Percentiles rank a stretch among this genome's conserved stretches.
phyloP scores from a whole-genome alignment of 768 basidiomycete species.

The Russula abietina region DNA sequence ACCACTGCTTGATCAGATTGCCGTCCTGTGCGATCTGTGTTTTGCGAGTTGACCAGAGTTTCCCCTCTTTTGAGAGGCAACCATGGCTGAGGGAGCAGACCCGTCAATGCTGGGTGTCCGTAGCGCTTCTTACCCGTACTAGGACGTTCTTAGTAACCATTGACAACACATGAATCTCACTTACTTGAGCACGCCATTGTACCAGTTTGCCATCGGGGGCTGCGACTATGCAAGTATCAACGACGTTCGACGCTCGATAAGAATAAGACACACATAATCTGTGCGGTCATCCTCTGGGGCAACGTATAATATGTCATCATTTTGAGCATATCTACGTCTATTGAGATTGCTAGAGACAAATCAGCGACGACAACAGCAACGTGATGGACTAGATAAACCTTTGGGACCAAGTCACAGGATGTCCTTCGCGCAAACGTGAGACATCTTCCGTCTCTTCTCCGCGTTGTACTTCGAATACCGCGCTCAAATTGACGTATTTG shows the following conservation, averaged over 20 bases:
- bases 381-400: slow-evolving; percentile 44
- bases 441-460: slow-evolving; percentile 84
- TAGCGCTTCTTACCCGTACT: slow-evolving; percentile 94
- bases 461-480: slow-evolving; percentile 82
- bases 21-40: slow-evolving; percentile 33
- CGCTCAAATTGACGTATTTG: slow-evolving; percentile 78
- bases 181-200: slow-evolving; percentile 86
- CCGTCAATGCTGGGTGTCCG: slow-evolving; percentile 92
- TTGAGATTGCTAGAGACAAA: slow-evolving; percentile 60
- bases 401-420: slow-evolving; percentile 85
- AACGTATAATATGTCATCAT: slow-evolving; percentile 91
- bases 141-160: not conserved
- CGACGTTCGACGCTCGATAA: not conserved
- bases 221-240: slow-evolving; percentile 57
- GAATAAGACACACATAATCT: slow-evolving; percentile 60
- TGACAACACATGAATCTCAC: slow-evolving; percentile 22
- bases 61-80: slow-evolving; percentile 84
- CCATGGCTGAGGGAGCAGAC: slow-evolving; percentile 90
- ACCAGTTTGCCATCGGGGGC: slow-evolving; percentile 96
- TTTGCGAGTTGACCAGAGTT: slow-evolving; percentile 56
- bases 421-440: slow-evolving; percentile 64
- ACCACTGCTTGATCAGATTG: slow-evolving; percentile 60
- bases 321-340: slow-evolving; percentile 81
- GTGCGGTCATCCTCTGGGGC: slow-evolving; percentile 91
- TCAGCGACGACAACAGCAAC: not conserved